Evolutionary conservation across 2,329 filamentous ascomycete species (phyloP), one percentile per base, ranked within the genome.

Genomic region (Verticillium tricorpus): DNA sequence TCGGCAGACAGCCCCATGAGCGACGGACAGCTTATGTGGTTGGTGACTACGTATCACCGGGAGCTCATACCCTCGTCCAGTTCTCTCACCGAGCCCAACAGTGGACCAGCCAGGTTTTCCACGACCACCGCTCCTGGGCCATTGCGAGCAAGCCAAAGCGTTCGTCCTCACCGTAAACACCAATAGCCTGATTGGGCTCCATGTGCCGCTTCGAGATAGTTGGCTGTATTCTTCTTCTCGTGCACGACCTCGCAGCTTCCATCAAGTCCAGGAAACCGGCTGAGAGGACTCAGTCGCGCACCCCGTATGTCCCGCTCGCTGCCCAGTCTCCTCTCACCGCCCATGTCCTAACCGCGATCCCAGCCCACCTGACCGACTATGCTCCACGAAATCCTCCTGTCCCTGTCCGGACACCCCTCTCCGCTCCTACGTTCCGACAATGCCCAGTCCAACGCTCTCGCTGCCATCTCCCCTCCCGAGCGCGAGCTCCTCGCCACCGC

Each of bases 301-400:
- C 61, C 58, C 57, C 61, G 65, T 56, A 32, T 14, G 54, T 56
- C 45, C 11, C 45, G 60, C 45, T 56, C 45, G 60, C 45, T 56
- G 54, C 55, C 32, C 40, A 45, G n/a, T 55, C 31, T 56, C 2
- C 58, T 32, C 34, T 60, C 45, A 34, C 55, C 55, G 3, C 55
- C 45, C 14, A 12, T 22, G 9, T 19, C 39, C 64, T 65, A 60
- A 64, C 55, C 35, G 22, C 28, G 32, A 31, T 17, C 28, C 15
- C 32, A 58, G 32, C 28, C 45, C 35, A 12, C 8, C 5, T 56
- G 59, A 58, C 57, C 62, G 32, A 64, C 64, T 68, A 99, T 99
- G 95, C 91, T 99, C 76, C 95, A 98, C 85, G 95, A 99, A 83
- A 92, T 99, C 80, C 88, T 98, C 77, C 89, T 99, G 77, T 94